Base-by-base conservation (phyloP, 169 alveolate species). In the Cardiosporidium cionae region DNA sequence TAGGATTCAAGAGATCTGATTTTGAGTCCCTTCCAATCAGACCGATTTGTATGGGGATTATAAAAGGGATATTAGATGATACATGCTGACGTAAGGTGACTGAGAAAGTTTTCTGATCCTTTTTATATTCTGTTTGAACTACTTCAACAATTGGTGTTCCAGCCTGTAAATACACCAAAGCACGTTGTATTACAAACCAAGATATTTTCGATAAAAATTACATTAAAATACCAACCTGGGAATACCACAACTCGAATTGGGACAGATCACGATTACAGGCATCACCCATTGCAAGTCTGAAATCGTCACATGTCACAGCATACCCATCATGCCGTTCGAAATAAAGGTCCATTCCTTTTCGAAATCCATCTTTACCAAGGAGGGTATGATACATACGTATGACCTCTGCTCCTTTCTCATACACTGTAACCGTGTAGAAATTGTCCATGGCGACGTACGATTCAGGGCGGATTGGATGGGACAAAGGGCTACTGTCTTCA, bases 331-430 rank as follows among this genome's bases (percentile, higher is more conserved):
- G 93, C 36, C 93, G 89, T 78, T 89, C 79, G 80, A 93, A 88
- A 79, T 92, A 93, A 54, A 89, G 75, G 68, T 86, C 95, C 93
- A 92, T 87, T 25, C 98, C 98, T 76, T 86, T 90, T 6, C 94
- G 79, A 87, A 92, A 94, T 32, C 96, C 95, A 6, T 86, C 92
- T 34, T 86, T 88, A 22, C 98, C 97, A 76, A 94, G 82, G 66
- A 94, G 78, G 7, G 96, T 90, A 70, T 87, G 89, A 79, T 91
- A 94, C 78, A 58, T 58, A 64, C 70, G 70, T 58, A 94, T 89
- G n/a, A 94, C 98, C 79, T 91, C 95, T 28, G 94, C 89, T n/a
- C 98, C 98, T 84, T 94, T 94, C 76, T 88, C 92, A 79, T 94
- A 94, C 2, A 94, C 98, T 0, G 98, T 94, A 31, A 92, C 75